Evolutionary conservation across 257 asterid species (phyloP).

Genomic region (Primulina eburnea): DNA sequence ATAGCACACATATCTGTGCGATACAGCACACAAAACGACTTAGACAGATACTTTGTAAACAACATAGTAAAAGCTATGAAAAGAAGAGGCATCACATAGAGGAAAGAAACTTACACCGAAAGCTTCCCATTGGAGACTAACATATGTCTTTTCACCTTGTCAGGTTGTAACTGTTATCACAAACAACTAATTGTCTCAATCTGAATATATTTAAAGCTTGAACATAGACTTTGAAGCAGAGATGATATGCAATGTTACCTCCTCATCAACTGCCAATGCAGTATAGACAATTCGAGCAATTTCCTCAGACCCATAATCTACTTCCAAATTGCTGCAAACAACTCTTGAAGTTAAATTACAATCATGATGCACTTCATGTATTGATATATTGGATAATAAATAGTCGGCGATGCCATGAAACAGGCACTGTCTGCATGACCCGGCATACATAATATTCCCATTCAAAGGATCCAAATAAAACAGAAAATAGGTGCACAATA

Average conservation of each 20-base stretch:
- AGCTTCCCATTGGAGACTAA: slow-evolving; percentile 67
- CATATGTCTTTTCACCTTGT: slow-evolving; percentile 77
- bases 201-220: slow-evolving; percentile 12
- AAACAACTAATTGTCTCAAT: slow-evolving; percentile 5
- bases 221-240: slow-evolving; percentile 7
- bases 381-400: background rate
- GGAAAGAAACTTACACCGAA: slow-evolving; percentile 49
- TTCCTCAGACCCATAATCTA: slow-evolving; percentile 63
- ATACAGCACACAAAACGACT: background rate
- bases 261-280: slow-evolving; percentile 78
- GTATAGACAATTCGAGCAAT: slow-evolving; percentile 60
- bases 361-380: background rate
- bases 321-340: slow-evolving; percentile 71
- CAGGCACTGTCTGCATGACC: background rate
- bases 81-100: background rate
- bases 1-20: background rate
- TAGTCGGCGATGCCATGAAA: background rate
- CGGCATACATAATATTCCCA: too few species aligned
- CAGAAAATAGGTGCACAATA: too few species aligned
- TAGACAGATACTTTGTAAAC: background rate
- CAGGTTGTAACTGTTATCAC: slow-evolving; percentile 81
- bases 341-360: slow-evolving; percentile 8
- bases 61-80: background rate
- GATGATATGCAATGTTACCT: slow-evolving; percentile 42
- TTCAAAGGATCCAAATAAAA: background rate